A percentile compares a stretch with the other conserved stretches of the same genome.
Evolutionary conservation across 1,284 basidiomycete species (phyloP).

Genomic region (Taiwanofungus camphoratus): DNA sequence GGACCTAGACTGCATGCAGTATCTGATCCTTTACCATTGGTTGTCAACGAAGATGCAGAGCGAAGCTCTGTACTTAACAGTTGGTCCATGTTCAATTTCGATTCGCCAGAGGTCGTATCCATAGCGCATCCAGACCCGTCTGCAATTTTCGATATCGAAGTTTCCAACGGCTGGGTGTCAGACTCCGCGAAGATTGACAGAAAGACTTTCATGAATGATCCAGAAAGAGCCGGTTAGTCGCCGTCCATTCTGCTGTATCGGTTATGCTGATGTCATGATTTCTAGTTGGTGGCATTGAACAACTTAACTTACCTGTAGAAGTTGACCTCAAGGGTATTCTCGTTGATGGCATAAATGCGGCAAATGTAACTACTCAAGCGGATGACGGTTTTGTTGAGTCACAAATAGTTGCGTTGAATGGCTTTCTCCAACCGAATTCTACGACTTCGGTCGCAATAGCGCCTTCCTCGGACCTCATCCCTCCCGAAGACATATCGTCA

Average conservation of each 20-base stretch:
- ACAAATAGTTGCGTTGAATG: too few relatives aligned
- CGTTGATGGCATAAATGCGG: too few relatives aligned
- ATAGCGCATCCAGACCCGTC: background rate
- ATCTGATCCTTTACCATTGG: conserved; percentile 9
- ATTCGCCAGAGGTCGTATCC: background rate
- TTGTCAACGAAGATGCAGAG: background rate
- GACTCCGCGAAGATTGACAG: background rate
- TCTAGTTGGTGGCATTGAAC: too few relatives aligned
- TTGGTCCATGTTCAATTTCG: background rate
- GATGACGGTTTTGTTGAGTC: too few relatives aligned
- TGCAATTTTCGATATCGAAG: background rate
- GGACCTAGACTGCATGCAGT: conserved; percentile 12
- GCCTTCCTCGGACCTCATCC: too few relatives aligned
- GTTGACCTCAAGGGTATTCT: too few relatives aligned
- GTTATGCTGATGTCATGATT: too few relatives aligned
- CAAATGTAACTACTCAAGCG: too few relatives aligned
- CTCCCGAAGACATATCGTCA: too few relatives aligned
- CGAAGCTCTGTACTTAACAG: background rate
- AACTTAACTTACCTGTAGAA: too few relatives aligned
- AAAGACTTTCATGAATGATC: background rate
- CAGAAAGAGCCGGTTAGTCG: background rate
- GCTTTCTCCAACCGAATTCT: too few relatives aligned
- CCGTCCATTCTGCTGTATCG: background rate
- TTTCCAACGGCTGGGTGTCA: background rate
- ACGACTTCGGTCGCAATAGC: too few relatives aligned